phyloP scores from a whole-genome alignment of 1,284 basidiomycete genomes.

The Retiboletus fuscus region DNA sequence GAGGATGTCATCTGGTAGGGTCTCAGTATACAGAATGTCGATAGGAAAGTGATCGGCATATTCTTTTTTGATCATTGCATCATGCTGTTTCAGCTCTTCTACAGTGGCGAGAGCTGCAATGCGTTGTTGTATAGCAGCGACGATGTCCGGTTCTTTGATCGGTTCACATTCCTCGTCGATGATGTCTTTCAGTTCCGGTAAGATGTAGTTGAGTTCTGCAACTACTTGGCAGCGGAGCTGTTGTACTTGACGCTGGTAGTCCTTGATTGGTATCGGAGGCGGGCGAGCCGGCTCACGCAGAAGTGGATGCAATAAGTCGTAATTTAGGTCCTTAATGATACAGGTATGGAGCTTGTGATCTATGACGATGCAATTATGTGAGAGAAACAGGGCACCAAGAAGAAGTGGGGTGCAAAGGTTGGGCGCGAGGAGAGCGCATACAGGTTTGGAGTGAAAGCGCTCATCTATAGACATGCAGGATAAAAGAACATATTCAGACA shows the following conservation, averaged over 20 bases:
- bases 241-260: no score
- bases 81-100: neutral
- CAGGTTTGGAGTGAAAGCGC: neutral
- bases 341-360: neutral
- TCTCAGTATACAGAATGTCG: neutral
- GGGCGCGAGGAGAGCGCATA: neutral
- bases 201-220: neutral
- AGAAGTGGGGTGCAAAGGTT: constrained; percentile 5
- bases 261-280: neutral
- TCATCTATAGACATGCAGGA: neutral
- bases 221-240: neutral
- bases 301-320: neutral
- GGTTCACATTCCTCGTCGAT: neutral
- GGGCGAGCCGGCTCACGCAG: neutral
- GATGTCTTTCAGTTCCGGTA: neutral
- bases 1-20: constrained; percentile 4
- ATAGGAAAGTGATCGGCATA: neutral
- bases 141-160: neutral
- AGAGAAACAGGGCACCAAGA: neutral
- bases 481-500: neutral
- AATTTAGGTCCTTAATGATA: neutral
- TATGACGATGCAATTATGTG: constrained; percentile 5
- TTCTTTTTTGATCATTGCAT: neutral
- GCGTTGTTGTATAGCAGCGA: neutral
- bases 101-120: neutral